phyloP scores from a whole-genome alignment of 805 yeast species.

The Cyberlindnera xylosilytica region DNA sequence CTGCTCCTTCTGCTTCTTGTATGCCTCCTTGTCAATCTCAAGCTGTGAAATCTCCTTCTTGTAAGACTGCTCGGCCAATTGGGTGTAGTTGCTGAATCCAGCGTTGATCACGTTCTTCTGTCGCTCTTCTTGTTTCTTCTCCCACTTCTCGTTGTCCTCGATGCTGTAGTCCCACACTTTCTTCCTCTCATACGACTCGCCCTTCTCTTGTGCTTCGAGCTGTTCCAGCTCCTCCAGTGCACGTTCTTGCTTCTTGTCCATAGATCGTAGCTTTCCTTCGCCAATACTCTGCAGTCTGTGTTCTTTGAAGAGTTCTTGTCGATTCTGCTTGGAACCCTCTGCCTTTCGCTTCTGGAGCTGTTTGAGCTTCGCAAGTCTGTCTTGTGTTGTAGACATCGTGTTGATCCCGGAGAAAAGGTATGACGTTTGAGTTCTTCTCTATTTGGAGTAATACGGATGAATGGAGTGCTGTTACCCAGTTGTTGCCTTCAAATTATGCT shows the following conservation, averaged over 20 bases:
- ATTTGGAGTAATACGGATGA: no score
- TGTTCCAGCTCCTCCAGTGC: constrained; percentile 39
- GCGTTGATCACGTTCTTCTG: constrained; percentile 28
- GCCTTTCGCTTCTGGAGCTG: constrained; percentile 29
- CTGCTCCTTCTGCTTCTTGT: constrained; percentile 35
- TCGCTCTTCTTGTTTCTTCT: constrained; percentile 34
- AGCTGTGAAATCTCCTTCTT: constrained; percentile 45
- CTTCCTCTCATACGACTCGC: constrained; percentile 39
- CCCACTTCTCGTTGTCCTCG: constrained; percentile 67
- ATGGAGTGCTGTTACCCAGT: no score
- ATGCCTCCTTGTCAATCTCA: constrained; percentile 38
- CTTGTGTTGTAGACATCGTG: constrained; percentile 3
- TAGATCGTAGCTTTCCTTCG: constrained; percentile 25
- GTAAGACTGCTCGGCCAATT: constrained; percentile 61
- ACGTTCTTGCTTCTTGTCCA: constrained; percentile 31
- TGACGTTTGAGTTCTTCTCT: no score
- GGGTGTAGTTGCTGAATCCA: constrained; percentile 47
- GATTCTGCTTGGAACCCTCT: constrained; percentile 31
- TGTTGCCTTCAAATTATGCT: no score
- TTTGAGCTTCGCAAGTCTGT: constrained; percentile 25
- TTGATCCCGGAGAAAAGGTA: no score
- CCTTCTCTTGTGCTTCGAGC: constrained; percentile 28
- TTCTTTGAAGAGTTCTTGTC: constrained; percentile 37
- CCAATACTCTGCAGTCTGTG: constrained; percentile 27
- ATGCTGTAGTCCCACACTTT: constrained; percentile 55